A percentile compares a stretch with the other conserved stretches of the same genome.
phyloP scores from a whole-genome alignment of 1,284 basidiomycete species.

The Takashimella tepidaria region DNA sequence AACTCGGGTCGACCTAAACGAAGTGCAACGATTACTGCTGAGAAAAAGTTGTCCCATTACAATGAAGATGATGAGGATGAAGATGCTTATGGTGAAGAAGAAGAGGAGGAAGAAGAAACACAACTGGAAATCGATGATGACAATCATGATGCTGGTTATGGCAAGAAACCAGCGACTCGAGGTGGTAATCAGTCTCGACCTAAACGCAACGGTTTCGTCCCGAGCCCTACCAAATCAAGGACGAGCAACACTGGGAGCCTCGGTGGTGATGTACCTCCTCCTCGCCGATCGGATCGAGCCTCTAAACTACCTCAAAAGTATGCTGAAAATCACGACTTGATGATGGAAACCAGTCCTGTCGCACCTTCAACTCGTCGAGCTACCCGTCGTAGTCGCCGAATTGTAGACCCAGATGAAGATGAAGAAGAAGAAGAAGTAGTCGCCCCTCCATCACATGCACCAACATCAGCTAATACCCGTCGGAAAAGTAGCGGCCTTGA shows the following conservation, averaged over 20 bases:
- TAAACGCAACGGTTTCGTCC: background rate
- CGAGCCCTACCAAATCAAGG: background rate
- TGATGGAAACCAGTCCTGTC: conserved; percentile 16
- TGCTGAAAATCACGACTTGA: conserved; percentile 30
- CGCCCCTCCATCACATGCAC: conserved; percentile 3
- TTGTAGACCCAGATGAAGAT: conserved; percentile 34
- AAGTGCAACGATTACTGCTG: background rate
- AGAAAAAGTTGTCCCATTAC: conserved; percentile 12
- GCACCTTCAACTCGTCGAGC: conserved; percentile 5
- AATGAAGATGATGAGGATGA: conserved; percentile 23
- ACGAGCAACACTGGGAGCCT: background rate
- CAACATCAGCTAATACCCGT: background rate
- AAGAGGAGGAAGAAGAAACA: conserved; percentile 5
- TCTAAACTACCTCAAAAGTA: conserved; percentile 50
- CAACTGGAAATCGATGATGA: conserved; percentile 15
- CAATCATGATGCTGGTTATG: conserved; percentile 3
- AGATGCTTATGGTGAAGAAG: conserved; percentile 10
- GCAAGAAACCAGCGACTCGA: conserved; percentile 52
- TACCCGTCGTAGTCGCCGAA: conserved; percentile 23
- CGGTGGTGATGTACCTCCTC: conserved; percentile 35
- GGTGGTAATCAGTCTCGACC: conserved; percentile 47
- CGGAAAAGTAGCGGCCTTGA: background rate
- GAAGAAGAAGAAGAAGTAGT: no score
- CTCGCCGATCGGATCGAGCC: conserved; percentile 26
- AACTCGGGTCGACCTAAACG: background rate